Evolutionary conservation across 1,139 yeast species (phyloP).

Genomic region (Saccharomyces hybrid): DNA sequence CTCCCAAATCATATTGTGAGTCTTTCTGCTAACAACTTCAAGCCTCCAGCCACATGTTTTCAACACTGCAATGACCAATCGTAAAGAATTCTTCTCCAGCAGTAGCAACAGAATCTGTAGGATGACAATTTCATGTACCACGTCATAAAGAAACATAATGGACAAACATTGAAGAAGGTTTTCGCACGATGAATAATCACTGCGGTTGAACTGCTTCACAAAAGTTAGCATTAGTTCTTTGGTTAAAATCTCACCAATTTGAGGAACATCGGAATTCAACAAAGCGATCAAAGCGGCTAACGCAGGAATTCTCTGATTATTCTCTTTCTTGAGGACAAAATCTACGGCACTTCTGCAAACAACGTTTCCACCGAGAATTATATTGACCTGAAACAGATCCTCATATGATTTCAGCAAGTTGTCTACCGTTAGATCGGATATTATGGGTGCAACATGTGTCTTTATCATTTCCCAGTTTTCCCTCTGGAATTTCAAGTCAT

Average conservation of each 20-base stretch:
- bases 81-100: slow-evolving; percentile 44
- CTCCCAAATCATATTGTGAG: slow-evolving; percentile 50
- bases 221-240: slow-evolving; percentile 31
- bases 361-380: slow-evolving; percentile 9
- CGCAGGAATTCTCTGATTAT: slow-evolving; percentile 37
- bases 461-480: slow-evolving; percentile 15
- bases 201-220: not conserved
- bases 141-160: slow-evolving; percentile 51
- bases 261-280: slow-evolving; percentile 62
- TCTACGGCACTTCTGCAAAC: slow-evolving; percentile 9
- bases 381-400: slow-evolving; percentile 16
- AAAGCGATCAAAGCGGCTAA: slow-evolving; percentile 52
- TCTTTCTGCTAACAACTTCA: slow-evolving; percentile 37
- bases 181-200: not conserved
- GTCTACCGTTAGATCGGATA: slow-evolving; percentile 7
- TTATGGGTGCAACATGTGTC: slow-evolving; percentile 9
- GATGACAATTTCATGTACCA: slow-evolving; percentile 55
- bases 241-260: slow-evolving; percentile 53
- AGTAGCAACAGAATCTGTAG: slow-evolving; percentile 59
- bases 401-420: slow-evolving; percentile 10
- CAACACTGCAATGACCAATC: slow-evolving; percentile 40
- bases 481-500: slow-evolving; percentile 4
- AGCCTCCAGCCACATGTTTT: slow-evolving; percentile 41
- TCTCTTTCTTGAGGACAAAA: slow-evolving; percentile 14
- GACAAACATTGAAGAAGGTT: not conserved